Conservation (phyloP, 208 protist genomes). For the Borovskyia barvae region DNA sequence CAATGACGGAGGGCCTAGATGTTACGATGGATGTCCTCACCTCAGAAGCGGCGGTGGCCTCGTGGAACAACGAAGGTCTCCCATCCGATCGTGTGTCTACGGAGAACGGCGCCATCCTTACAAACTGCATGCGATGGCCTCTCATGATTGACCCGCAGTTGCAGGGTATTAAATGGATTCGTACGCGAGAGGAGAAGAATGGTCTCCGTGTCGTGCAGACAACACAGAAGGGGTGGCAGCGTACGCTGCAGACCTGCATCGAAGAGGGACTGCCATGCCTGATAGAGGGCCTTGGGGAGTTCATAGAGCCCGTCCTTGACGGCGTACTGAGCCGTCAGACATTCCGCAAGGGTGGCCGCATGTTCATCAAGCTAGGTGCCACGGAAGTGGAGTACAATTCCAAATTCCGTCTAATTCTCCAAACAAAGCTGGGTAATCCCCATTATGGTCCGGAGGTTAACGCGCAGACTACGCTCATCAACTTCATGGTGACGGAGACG, state of each 20-base stretch:
- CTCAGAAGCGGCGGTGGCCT: conserved; percentile 90
- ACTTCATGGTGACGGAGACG: conserved; percentile 98
- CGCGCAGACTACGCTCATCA: conserved; percentile 98
- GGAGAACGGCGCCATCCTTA: conserved; percentile 97
- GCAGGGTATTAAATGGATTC: conserved; percentile 98
- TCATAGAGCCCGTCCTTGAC: conserved; percentile 97
- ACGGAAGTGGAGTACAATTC: conserved; percentile 95
- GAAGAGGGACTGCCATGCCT: conserved; percentile 92
- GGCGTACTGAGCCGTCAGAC: conserved; percentile 95
- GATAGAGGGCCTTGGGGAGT: conserved; percentile 96
- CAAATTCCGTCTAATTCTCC: conserved; percentile 96
- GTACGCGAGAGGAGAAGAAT: conserved; percentile 93
- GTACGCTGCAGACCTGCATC: conserved; percentile 91
- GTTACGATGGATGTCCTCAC: conserved; percentile 93
- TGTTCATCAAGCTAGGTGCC: conserved; percentile 95
- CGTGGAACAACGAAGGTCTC: conserved; percentile 98
- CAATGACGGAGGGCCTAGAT: conserved; percentile 93
- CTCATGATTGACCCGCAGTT: conserved; percentile 99
- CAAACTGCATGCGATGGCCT: conserved; percentile 97
- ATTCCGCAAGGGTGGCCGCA: conserved; percentile 91
- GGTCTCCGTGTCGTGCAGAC: conserved; percentile 93
- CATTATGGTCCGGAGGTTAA: conserved; percentile 99
- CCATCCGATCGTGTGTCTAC: conserved; percentile 96
- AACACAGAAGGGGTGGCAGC: conserved; percentile 89
- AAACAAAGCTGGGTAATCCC: conserved; percentile 98